Evolutionary conservation across 1,139 yeast genomes (phyloP), one percentile per base, ranked within the genome.

Genomic region (Geotrichum cucujoidarum): DNA sequence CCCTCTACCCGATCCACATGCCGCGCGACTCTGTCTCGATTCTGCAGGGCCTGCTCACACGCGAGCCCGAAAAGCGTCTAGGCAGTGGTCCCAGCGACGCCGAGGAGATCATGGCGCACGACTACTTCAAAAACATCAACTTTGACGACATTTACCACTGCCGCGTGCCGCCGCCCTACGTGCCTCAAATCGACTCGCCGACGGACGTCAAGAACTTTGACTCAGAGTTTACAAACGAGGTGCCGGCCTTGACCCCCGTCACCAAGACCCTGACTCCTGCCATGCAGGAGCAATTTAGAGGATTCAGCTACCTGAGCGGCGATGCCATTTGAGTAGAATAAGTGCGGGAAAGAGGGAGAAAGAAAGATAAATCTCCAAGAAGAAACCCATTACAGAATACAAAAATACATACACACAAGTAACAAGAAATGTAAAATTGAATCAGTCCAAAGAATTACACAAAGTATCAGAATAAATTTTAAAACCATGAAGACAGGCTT

Each of bases 1-100:
- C 96, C n/a, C 74, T 89, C 59, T 92, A 90, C 67, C 98, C 98
- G 30, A 88, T 92, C 55, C 94, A 90, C 64, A 92, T 92, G 97
- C 95, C 97, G 1, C 83, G 95, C 53, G 97, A 89, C 66, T 89
- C 97, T 1, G 98, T 94, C 22, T 88, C 94, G 56, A 84, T 92
- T 40, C 76, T 92, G 65, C 97, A 90, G 67, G 90, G 92, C 41
- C 75, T 92, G 56, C 73, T 92, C 56, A 87, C 95, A 1, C 84
- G 95, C 62, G 97, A 92, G 62, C 96, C 97, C 11, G 69, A 69
- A 24, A 72, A 75, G 56, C 83, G 99, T 63, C 72, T 92, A 39
- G 98, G 98, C 27, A 77, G 90, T 18, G 83, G 96, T 11, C 83
- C 83, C 49, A 75, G 82, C 52, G 98, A 92, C 68, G 98, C 97